Base-by-base conservation (phyloP, 805 yeast species). In the Naumovozyma dairenensis region DNA sequence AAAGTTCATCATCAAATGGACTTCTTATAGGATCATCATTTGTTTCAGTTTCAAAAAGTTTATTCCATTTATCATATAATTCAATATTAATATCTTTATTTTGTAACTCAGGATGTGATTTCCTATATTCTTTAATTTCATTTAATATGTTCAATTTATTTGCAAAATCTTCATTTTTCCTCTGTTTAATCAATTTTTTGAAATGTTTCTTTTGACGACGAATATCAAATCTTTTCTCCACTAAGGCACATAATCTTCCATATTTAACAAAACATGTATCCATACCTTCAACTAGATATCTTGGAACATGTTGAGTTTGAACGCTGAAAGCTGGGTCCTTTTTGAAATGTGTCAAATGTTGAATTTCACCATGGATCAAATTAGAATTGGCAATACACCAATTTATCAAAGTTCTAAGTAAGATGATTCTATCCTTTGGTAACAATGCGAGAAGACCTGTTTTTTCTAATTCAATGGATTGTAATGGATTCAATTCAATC, bases 311-410 rank as follows among this genome's bases (percentile, higher is more conserved):
- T 30, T 40, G 42, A 10, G 54, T 48, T 15, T 44, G 46, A 6
- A 46, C 38, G 15, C 49, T 51, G 36, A 45, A 49, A 4, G 45
- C 31, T 8, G 49, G 44, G n/a, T 47, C 53, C 24, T 44, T 43
- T 25, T 42, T 48, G 10, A 43, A 32, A 38, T 51, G 53, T 2
- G 54, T 34, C 18, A 51, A 21, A 27, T 44, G 45, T 21, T 42
- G 42, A 5, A 51, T 37, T 34, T 47, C 51, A 15, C 33, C 33
- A 34, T 49, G 55, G 4, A 48, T 36, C 15, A 39, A 33, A 12
- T 32, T 29, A 1, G 55, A 49, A 20, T 51, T 38, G 3, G 45
- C 34, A 6, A 38, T 17, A 35, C 50, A 48, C 50, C 52, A 49
- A 22, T 49, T 45, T 4, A 36, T 32, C 14, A 51, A 25, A 3